Conservation (phyloP, 2,329 filamentous ascomycete genomes). For the Cercospora zeina region DNA sequence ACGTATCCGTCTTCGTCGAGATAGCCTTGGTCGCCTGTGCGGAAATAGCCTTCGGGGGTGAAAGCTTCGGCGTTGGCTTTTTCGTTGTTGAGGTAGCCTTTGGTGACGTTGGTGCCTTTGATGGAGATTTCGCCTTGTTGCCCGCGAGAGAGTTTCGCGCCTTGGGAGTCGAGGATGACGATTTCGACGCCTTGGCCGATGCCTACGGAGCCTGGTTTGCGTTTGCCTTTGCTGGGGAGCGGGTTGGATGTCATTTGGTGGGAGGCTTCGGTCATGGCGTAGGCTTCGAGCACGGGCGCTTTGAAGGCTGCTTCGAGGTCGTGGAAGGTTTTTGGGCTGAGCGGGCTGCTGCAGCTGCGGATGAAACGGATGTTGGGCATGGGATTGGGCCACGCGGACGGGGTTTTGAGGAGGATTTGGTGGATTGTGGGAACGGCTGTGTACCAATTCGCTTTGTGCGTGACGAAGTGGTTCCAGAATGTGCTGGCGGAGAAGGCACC, state of each 20-base stretch:
- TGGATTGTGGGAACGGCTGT: conserved; percentile 92
- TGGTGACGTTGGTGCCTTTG: conserved; percentile 77
- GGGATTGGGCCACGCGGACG: conserved; percentile 59
- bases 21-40: conserved; percentile 83
- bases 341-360: conserved; percentile 79
- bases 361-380: conserved; percentile 79
- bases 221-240: conserved; percentile 61
- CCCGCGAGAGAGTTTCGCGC: conserved; percentile 67
- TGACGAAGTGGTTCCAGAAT: conserved; percentile 77
- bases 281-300: conserved; percentile 83
- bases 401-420: conserved; percentile 78
- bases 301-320: conserved; percentile 73
- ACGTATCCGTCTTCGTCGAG: conserved; percentile 78
- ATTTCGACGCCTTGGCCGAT: conserved; percentile 81
- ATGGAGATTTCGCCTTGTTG: conserved; percentile 81
- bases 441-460: conserved; percentile 82
- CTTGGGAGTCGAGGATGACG: conserved; percentile 70
- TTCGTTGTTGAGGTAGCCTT: conserved; percentile 81
- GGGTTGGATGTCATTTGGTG: conserved; percentile 77
- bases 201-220: conserved; percentile 79
- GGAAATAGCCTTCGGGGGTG: conserved; percentile 75
- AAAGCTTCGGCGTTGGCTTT: conserved; percentile 73
- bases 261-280: conserved; percentile 89
- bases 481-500: conserved; percentile 75
- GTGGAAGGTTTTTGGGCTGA: conserved; percentile 78